These are phyloP conservation scores for Daedaleopsis sinensis DNA, from an alignment of 768 basidiomycete genomes.

Conservation along the genomic window DNA sequence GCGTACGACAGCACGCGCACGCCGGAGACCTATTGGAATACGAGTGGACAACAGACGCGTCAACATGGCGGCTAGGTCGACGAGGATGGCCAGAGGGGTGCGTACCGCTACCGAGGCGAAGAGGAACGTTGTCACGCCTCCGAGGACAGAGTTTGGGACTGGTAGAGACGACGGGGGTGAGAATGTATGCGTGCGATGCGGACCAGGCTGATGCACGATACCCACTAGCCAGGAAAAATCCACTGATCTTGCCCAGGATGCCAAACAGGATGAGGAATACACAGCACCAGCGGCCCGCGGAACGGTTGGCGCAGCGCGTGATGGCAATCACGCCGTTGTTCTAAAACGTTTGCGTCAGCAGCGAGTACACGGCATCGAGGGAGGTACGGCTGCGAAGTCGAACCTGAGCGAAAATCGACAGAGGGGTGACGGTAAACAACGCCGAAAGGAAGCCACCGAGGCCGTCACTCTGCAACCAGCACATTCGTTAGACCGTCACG, in stretches of 20 bases:
- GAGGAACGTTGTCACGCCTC: constrained; percentile 86
- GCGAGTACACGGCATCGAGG: no score
- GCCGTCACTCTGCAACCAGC: constrained; percentile 60
- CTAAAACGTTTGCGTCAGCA: constrained; percentile 29
- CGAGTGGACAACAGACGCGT: no score
- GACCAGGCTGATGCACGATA: constrained; percentile 20
- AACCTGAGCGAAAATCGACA: constrained; percentile 72
- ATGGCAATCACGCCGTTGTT: constrained; percentile 87
- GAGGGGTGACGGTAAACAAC: constrained; percentile 78
- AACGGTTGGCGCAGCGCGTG: constrained; percentile 81
- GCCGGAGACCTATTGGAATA: constrained; percentile 58
- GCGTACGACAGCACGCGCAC: constrained; percentile 67
- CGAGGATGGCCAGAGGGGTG: no score
- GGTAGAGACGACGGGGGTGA: not conserved
- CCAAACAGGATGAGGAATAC: constrained; percentile 80
- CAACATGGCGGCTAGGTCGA: no score
- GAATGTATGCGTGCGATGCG: not conserved
- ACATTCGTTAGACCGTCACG: no score
- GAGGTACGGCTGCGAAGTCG: no score
- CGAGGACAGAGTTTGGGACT: constrained; percentile 81
- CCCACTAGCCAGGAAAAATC: constrained; percentile 75
- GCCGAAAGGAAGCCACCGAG: constrained; percentile 79
- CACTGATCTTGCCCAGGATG: constrained; percentile 78
- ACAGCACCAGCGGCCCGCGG: constrained; percentile 81
- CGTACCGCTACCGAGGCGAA: constrained; percentile 67